Base-by-base conservation (phyloP, 2,329 filamentous ascomycete species). In the Cladobotryum mycophilum region DNA sequence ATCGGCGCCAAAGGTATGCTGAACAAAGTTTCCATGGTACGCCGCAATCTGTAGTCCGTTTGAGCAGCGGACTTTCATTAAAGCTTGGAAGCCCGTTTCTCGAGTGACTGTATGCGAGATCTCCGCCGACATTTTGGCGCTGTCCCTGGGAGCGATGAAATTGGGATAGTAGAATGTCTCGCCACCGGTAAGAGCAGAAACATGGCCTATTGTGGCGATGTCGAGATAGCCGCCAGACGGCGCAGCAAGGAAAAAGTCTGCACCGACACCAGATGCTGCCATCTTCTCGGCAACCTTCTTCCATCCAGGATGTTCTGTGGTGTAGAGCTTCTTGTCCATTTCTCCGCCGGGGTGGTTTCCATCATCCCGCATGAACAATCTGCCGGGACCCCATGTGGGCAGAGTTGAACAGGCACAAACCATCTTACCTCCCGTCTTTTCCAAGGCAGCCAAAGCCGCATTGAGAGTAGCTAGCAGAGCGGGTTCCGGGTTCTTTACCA, bases 1-100 rank as follows among this genome's bases (percentile, higher is more conserved):
- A 68, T 99, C 93, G 3, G 91, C 90, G 11, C 90, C 91, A 63
- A 96, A 95, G 0, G 88, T 93, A 70, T 96, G 90, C 64, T 99
- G 93, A 46, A 95, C 81, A 65, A 97, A 99, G 70, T 95, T 96
- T 58, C 93, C 93, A 62, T 96, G 89, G 64, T 99, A 99, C n/a
- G 83, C 82, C 14, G 89, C 84, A 14, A 99, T 86, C 66, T 99
- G 93, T 47, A 99, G 76, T 15, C 93, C 93, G 61, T 96, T 99
- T 15, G 91, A 96, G 72, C 93, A 99, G 55, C 93, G 86, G 52
- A 99, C 92, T 75, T 99, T 99, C 89, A 99, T 95, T 60, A 99
- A 75, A 17, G 90, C 90, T 69, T 96, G 92, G 73, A 89, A 97
- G 18, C 93, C 93, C 43, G 92, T 96, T 67, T 96, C 91, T 55